These are phyloP conservation scores for Aspergillus hancockii DNA, from an alignment of 495 filamentous ascomycete genomes.

Conservation along the genomic window DNA sequence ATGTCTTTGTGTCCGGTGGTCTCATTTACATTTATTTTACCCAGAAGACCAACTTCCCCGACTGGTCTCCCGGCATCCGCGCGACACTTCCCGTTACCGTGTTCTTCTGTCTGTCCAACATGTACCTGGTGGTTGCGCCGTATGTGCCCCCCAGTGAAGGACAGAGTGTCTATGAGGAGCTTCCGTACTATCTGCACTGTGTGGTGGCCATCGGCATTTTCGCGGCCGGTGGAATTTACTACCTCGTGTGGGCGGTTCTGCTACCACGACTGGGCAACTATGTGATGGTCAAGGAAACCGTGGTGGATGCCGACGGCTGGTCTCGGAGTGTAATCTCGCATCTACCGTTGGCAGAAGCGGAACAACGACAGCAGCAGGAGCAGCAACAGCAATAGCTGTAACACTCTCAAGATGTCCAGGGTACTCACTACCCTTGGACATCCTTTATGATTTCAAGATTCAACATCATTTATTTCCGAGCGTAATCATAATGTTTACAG, in stretches of 20 bases:
- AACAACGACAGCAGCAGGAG: slow-evolving; percentile 1
- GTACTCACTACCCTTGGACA: neutral
- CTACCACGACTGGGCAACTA: slow-evolving; percentile 56
- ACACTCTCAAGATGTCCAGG: neutral
- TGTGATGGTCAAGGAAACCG: slow-evolving; percentile 58
- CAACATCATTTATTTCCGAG: slow-evolving; percentile 16
- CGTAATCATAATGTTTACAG: slow-evolving; percentile 18
- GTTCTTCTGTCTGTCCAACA: slow-evolving; percentile 57
- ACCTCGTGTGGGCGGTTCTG: slow-evolving; percentile 55
- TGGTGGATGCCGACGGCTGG: slow-evolving; percentile 59
- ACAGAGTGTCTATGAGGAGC: slow-evolving; percentile 58
- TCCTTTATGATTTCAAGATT: slow-evolving; percentile 16
- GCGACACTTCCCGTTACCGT: slow-evolving; percentile 47
- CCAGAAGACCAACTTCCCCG: slow-evolving; percentile 38
- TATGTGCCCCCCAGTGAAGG: slow-evolving; percentile 64
- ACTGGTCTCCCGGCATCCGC: slow-evolving; percentile 38
- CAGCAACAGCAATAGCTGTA: neutral
- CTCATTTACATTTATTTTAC: slow-evolving; percentile 58
- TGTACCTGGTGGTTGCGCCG: slow-evolving; percentile 62
- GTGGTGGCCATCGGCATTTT: slow-evolving; percentile 60
- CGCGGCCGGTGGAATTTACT: slow-evolving; percentile 55
- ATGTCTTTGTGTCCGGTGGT: slow-evolving; percentile 58
- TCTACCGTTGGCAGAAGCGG: slow-evolving; percentile 24
- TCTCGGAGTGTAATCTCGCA: slow-evolving; percentile 40
- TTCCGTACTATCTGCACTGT: slow-evolving; percentile 66